Evolutionary conservation across 306 rosid genomes (phyloP), one percentile per base, ranked within the genome.

Genomic region (Cicer cuneatum): DNA sequence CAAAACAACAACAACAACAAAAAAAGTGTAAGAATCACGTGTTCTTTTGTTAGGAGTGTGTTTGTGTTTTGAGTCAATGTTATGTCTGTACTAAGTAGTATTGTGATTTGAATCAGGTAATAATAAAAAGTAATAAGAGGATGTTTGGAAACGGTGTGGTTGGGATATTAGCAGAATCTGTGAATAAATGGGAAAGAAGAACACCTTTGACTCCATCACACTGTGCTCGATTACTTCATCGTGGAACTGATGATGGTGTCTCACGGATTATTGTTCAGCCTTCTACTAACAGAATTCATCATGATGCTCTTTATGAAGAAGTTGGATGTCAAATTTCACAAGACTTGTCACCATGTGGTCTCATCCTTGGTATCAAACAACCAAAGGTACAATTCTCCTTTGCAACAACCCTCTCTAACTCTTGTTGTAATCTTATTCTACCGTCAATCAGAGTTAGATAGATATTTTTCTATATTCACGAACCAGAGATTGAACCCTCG

Each of bases 101-200:
- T 14, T 46, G 13, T 46, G n/a, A 46, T 29, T 29, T 29, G 35
- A 29, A 29, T 29, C 35, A 29, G 35, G 5, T 29, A 29, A 29
- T 29, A 29, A 29, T 29, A 29, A 29, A 5, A 29, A 29, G 35
- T 29, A 29, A 29, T 5, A 29, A 29, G 35, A 29, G 35, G 49
- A 94, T 94, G 98, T 85, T 94, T 41, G 98, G 96, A 47, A 94
- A 94, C 72, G 98, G 97, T 57, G 87, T 87, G 38, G 90, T 92
- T 29, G 98, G 98, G 86, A 90, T 94, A 57, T 84, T 94, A 0
- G 85, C 92, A 0, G 98, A 94, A 82, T 66, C 97, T 11, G 83
- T 78, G 58, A 87, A 91, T 63, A 94, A 94, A 81, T 94, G 98
- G 98, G 98, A 94, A 51, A 89, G 98, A 79, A 91, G 98, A 80